These are phyloP conservation scores for Plantago major DNA, from an alignment of 257 asterid genomes.

Conservation along the genomic window DNA sequence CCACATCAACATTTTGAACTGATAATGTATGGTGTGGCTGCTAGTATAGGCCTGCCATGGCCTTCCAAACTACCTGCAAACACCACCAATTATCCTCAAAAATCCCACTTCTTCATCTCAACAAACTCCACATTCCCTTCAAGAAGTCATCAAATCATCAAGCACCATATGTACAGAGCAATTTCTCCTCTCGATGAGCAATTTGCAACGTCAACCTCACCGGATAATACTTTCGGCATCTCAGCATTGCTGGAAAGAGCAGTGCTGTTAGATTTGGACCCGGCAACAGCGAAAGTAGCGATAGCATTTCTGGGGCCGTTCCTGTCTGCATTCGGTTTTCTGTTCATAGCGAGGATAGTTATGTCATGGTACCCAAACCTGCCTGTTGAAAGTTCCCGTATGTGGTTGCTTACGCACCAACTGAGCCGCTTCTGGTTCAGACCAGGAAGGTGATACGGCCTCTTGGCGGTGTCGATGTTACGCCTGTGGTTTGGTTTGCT, in stretches of 20 bases:
- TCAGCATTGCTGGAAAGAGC: conserved; percentile 23
- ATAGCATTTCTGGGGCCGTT: conserved; percentile 66
- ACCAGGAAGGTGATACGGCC: conserved; percentile 81
- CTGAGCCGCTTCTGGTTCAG: conserved; percentile 74
- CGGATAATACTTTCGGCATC: conserved; percentile 14
- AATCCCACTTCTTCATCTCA: conserved; percentile 9
- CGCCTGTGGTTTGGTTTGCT: conserved; percentile 97
- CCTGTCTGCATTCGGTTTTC: conserved; percentile 67
- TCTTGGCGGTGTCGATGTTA: conserved; percentile 87
- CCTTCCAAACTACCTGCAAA: conserved; percentile 15
- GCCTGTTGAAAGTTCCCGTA: conserved; percentile 81
- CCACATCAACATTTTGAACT: not conserved
- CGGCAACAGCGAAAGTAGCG: conserved; percentile 63
- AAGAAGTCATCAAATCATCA: not conserved
- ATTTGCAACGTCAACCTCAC: conserved; percentile 8
- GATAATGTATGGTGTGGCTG: conserved; percentile 33
- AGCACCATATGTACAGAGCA: conserved; percentile 20
- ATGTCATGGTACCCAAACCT: conserved; percentile 96
- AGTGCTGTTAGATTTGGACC: conserved; percentile 67
- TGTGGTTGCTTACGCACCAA: conserved; percentile 79
- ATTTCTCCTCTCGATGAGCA: conserved; percentile 21
- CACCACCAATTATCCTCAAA: conserved; percentile 12
- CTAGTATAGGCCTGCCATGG: conserved; percentile 24
- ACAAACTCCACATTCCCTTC: not conserved
- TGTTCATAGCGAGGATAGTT: conserved; percentile 68